Evolutionary conservation across 2,329 filamentous ascomycete species (phyloP).

Genomic region (Coniochaeta pulveracea): DNA sequence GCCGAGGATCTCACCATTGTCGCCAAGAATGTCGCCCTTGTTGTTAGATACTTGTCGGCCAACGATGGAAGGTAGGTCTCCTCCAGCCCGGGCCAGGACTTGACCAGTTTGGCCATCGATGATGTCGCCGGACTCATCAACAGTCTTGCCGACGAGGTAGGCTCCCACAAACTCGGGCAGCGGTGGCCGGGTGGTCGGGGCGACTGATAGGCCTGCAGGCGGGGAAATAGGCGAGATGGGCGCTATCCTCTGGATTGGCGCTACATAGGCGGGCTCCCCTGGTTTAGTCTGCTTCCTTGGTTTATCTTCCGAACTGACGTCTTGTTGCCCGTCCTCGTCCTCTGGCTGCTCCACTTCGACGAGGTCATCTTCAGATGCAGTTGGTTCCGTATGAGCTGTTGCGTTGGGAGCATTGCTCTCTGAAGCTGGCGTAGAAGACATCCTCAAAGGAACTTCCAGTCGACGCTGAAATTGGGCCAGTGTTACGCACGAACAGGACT

Average conservation of each 20-base stretch:
- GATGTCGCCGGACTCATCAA: slow-evolving; percentile 44
- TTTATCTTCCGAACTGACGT: not conserved
- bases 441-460: not conserved
- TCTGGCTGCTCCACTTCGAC: slow-evolving; percentile 1
- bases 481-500: not conserved
- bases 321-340: not conserved
- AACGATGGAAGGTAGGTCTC: slow-evolving; percentile 43
- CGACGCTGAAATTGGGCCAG: not conserved
- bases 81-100: slow-evolving; percentile 38
- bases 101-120: slow-evolving; percentile 33
- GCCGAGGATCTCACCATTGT: slow-evolving; percentile 28
- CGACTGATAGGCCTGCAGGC: slow-evolving; percentile 14
- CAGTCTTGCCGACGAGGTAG: slow-evolving; percentile 30
- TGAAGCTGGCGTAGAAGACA: slow-evolving; percentile 1
- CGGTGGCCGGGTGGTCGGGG: slow-evolving; percentile 15
- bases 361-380: slow-evolving; percentile 3
- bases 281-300: slow-evolving; percentile 6
- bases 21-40: slow-evolving; percentile 33
- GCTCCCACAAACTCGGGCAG: slow-evolving; percentile 16
- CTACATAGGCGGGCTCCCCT: slow-evolving; percentile 23
- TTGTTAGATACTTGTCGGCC: slow-evolving; percentile 31
- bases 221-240: slow-evolving; percentile 11
- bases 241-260: slow-evolving; percentile 25
- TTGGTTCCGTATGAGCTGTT: slow-evolving; percentile 1
- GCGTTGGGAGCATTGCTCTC: not conserved